These are phyloP conservation scores for Brassica incana DNA, from an alignment of 345 rosid species.

Conservation along the genomic window DNA sequence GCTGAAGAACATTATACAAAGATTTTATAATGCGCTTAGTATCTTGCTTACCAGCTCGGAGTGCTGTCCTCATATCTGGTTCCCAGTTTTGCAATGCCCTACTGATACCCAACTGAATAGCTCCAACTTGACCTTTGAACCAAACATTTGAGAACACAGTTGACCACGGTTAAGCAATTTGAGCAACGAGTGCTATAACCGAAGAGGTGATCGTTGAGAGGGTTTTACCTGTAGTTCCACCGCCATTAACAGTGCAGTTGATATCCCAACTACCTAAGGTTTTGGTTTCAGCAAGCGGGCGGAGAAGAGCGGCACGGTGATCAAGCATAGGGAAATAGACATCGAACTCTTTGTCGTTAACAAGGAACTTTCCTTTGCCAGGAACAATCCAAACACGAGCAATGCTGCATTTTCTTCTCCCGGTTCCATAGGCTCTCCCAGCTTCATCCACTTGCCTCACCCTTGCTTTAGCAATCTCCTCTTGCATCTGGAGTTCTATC, in stretches of 20 bases:
- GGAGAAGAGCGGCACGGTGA: constrained; percentile 90
- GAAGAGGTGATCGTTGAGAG: neutral
- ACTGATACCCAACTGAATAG: constrained; percentile 83
- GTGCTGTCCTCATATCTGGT: constrained; percentile 83
- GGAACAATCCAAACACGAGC: constrained; percentile 96
- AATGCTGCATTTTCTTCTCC: constrained; percentile 89
- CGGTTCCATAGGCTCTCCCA: constrained; percentile 96
- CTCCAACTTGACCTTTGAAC: constrained; percentile 89
- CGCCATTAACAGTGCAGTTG: constrained; percentile 85
- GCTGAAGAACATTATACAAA: neutral
- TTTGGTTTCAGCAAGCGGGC: constrained; percentile 94
- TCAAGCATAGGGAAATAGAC: constrained; percentile 94
- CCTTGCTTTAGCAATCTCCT: constrained; percentile 79
- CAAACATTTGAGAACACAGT: constrained; percentile 1
- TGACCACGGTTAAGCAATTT: neutral
- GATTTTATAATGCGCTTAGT: neutral
- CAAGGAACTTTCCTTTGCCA: constrained; percentile 71
- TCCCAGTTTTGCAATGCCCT: constrained; percentile 95
- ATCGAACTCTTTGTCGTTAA: constrained; percentile 84
- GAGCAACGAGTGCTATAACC: neutral
- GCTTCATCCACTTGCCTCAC: constrained; percentile 84
- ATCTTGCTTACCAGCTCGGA: constrained; percentile 60
- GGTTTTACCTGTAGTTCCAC: constrained; percentile 78
- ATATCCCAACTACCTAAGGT: constrained; percentile 95
- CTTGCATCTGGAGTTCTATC: constrained; percentile 84